Conservation (phyloP, 2,329 filamentous ascomycete species). For the Cladophialophora yegresii region DNA sequence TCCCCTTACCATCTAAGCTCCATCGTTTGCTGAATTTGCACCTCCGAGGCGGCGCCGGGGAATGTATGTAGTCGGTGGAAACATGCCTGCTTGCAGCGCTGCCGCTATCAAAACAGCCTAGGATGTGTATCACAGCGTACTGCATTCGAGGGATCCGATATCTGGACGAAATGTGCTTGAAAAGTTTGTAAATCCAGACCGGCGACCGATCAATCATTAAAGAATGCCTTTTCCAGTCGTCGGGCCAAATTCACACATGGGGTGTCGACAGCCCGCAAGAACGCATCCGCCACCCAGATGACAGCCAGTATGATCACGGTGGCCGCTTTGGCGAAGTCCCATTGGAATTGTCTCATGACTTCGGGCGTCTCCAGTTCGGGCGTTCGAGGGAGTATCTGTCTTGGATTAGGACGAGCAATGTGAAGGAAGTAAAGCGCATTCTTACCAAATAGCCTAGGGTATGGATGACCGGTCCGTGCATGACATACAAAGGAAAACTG, state of each 20-base stretch:
- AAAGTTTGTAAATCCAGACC: background rate
- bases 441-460: constrained; percentile 46
- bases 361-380: constrained; percentile 39
- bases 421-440: constrained; percentile 21
- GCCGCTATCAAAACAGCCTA: background rate
- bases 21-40: background rate
- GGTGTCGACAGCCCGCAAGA: constrained; percentile 59
- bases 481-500: constrained; percentile 52
- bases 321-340: constrained; percentile 47
- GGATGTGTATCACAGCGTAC: background rate
- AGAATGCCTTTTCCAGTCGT: constrained; percentile 48
- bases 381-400: constrained; percentile 41
- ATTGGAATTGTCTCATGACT: constrained; percentile 41
- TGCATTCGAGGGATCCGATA: background rate
- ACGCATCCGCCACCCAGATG: constrained; percentile 61
- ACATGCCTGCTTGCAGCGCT: background rate
- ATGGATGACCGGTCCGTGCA: constrained; percentile 50
- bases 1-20: background rate
- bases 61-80: background rate
- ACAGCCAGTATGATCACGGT: constrained; percentile 45
- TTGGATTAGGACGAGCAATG: constrained; percentile 1
- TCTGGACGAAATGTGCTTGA: background rate
- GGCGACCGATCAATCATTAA: constrained; percentile 1
- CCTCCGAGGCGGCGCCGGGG: background rate
- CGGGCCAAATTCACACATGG: constrained; percentile 55